Evolutionary conservation across 1,284 basidiomycete species (phyloP).

Genomic region (Tilletia setariae): DNA sequence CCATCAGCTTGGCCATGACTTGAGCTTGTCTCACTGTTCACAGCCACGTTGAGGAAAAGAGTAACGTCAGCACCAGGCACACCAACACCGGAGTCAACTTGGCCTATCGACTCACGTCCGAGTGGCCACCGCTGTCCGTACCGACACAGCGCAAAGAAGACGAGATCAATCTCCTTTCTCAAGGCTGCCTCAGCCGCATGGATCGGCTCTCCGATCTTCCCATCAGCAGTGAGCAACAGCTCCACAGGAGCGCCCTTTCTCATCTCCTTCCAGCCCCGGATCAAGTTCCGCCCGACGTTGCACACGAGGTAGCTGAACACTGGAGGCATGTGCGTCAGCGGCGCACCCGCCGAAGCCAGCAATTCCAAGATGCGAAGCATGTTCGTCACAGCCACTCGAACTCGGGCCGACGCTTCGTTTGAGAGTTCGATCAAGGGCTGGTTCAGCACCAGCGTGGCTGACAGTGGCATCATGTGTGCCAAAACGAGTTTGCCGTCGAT

Average conservation of each 20-base stretch:
- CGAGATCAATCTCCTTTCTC: constrained; percentile 21
- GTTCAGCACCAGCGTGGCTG: constrained; percentile 10
- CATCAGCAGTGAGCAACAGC: not conserved
- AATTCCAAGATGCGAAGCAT: constrained; percentile 1
- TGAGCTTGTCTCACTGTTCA: constrained; percentile 10
- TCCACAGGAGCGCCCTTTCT: not conserved
- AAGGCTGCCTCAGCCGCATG: constrained; percentile 14
- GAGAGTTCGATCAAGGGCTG: constrained; percentile 7
- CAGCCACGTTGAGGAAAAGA: not conserved
- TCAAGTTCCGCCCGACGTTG: constrained; percentile 5
- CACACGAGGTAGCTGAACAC: constrained; percentile 15
- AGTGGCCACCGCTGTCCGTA: constrained; percentile 20
- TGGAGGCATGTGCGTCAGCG: constrained; percentile 3
- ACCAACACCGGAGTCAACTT: too few relatives aligned
- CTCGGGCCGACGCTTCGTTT: not conserved
- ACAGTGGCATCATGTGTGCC: constrained; percentile 7
- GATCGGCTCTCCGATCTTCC: not conserved
- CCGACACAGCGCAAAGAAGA: constrained; percentile 20
- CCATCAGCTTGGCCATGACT: constrained; percentile 11
- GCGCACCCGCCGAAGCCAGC: not conserved
- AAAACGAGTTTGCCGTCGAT: constrained; percentile 9
- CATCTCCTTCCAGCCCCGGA: constrained; percentile 14
- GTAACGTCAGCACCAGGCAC: too few relatives aligned
- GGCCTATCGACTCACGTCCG: constrained; percentile 18
- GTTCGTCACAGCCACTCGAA: not conserved